These are phyloP conservation scores for Venturia effusa DNA, from an alignment of 2,329 filamentous ascomycete species.

Conservation along the genomic window DNA sequence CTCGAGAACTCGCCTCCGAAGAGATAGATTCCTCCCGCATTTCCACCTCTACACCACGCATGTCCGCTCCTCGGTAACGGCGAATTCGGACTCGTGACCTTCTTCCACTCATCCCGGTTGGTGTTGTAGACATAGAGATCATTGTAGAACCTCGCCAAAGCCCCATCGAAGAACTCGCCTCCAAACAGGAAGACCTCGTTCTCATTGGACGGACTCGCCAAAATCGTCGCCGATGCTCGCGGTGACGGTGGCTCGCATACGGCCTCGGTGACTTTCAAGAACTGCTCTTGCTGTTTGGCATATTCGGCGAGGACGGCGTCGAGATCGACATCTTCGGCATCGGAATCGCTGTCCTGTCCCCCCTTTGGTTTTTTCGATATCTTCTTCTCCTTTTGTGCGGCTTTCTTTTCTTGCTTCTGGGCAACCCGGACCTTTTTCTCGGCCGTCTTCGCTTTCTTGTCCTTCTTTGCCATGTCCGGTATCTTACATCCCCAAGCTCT, in stretches of 20 bases:
- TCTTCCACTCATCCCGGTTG: constrained; percentile 80
- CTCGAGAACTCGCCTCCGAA: constrained; percentile 96
- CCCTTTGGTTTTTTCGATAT: constrained; percentile 55
- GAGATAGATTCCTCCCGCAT: constrained; percentile 74
- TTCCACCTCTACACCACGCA: constrained; percentile 85
- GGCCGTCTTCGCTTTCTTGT: constrained; percentile 45
- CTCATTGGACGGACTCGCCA: constrained; percentile 74
- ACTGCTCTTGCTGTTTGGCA: constrained; percentile 81
- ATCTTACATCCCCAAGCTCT: constrained; percentile 8
- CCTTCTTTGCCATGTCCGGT: constrained; percentile 37
- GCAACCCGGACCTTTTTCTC: constrained; percentile 44
- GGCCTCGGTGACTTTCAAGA: constrained; percentile 84
- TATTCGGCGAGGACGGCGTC: constrained; percentile 91
- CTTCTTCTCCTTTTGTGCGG: constrained; percentile 65
- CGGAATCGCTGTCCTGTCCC: constrained; percentile 56
- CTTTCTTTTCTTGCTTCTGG: constrained; percentile 80
- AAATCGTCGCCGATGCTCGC: constrained; percentile 67
- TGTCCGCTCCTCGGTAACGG: constrained; percentile 86
- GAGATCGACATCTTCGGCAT: constrained; percentile 85
- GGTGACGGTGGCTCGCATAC: constrained; percentile 62
- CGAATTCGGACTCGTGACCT: constrained; percentile 81
- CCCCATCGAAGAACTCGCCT: constrained; percentile 92
- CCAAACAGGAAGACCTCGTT: constrained; percentile 89
- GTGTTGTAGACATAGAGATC: constrained; percentile 61
- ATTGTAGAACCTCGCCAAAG: constrained; percentile 62